phyloP scores from a whole-genome alignment of 2,329 filamentous ascomycete genomes.

The Truncatella angustata region DNA sequence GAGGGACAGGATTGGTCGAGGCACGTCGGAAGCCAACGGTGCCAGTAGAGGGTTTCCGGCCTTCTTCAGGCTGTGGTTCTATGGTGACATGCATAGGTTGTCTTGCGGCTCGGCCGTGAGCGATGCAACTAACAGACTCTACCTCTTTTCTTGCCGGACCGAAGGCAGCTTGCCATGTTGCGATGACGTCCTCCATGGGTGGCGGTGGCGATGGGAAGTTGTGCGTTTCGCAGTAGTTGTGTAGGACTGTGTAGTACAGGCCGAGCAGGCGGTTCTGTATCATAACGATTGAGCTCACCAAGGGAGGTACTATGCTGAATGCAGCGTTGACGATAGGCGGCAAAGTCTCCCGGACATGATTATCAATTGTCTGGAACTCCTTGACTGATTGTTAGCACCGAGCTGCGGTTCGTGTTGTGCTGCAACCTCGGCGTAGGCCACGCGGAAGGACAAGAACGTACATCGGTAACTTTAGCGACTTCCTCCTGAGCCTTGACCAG shows the following conservation, averaged over 20 bases:
- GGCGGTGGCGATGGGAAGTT: conserved; percentile 71
- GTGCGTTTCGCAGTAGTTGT: conserved; percentile 69
- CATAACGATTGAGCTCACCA: conserved; percentile 68
- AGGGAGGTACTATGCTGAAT: conserved; percentile 70
- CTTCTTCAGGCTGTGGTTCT: conserved; percentile 20
- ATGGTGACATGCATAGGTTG: conserved; percentile 39
- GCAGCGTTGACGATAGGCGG: conserved; percentile 69
- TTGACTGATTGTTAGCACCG: conserved; percentile 27
- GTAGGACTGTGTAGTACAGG: conserved; percentile 73
- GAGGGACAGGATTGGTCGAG: conserved; percentile 42
- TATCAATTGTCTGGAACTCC: conserved; percentile 74
- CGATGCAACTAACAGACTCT: conserved; percentile 63
- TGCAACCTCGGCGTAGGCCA: no score
- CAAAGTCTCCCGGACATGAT: conserved; percentile 68
- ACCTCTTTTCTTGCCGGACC: conserved; percentile 63
- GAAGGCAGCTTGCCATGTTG: conserved; percentile 63
- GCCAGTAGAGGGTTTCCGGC: conserved; percentile 23
- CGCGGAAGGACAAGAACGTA: no score
- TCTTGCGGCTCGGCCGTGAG: conserved; percentile 64
- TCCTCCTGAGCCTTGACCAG: conserved; percentile 72
- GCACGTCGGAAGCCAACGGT: conserved; percentile 36
- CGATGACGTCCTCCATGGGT: conserved; percentile 68
- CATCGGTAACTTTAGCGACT: conserved; percentile 62
- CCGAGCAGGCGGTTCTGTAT: conserved; percentile 77
- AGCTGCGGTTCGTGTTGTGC: no score